A percentile compares a stretch with the other conserved stretches of the same genome.
phyloP scores from a whole-genome alignment of 2,329 filamentous ascomycete species.

The Nemania serpens region DNA sequence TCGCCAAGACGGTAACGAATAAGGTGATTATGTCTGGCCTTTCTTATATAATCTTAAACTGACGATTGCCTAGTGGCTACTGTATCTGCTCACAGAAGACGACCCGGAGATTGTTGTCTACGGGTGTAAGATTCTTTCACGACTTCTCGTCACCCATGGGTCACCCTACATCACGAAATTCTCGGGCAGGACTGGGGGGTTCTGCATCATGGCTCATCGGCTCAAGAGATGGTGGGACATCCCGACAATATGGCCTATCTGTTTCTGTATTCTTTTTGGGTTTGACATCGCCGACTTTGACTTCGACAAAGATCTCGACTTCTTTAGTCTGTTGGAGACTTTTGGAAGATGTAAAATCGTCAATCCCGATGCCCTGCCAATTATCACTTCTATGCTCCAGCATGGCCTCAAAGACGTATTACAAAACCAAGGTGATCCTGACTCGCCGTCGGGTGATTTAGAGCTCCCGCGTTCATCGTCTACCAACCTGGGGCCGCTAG shows the following conservation, averaged over 20 bases:
- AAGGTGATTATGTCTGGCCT: constrained; percentile 63
- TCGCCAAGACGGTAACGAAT: constrained; percentile 92
- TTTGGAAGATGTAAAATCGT: constrained; percentile 72
- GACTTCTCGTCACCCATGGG: constrained; percentile 83
- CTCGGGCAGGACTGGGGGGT: constrained; percentile 80
- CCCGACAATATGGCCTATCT: constrained; percentile 82
- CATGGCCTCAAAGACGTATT: constrained; percentile 76
- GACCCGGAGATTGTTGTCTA: constrained; percentile 82
- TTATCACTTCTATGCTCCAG: constrained; percentile 86
- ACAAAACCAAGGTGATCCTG: constrained; percentile 63
- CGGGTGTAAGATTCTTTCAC: constrained; percentile 80
- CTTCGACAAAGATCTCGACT: constrained; percentile 73
- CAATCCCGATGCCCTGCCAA: constrained; percentile 77
- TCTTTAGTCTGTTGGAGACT: constrained; percentile 72
- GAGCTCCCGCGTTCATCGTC: constrained; percentile 29
- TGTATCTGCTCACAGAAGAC: constrained; percentile 87
- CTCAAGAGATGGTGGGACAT: constrained; percentile 89
- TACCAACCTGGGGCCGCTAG: constrained; percentile 34
- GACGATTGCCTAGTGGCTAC: constrained; percentile 69
- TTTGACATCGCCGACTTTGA: constrained; percentile 77
- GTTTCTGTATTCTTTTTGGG: constrained; percentile 87
- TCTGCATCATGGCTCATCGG: constrained; percentile 80
- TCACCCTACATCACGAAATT: constrained; percentile 84
- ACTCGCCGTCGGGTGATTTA: constrained; percentile 52
- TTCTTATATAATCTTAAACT: constrained; percentile 39